Evolutionary conservation across 148 eudicot genomes (phyloP).

Genomic region (Rhododendron ferrugineum): DNA sequence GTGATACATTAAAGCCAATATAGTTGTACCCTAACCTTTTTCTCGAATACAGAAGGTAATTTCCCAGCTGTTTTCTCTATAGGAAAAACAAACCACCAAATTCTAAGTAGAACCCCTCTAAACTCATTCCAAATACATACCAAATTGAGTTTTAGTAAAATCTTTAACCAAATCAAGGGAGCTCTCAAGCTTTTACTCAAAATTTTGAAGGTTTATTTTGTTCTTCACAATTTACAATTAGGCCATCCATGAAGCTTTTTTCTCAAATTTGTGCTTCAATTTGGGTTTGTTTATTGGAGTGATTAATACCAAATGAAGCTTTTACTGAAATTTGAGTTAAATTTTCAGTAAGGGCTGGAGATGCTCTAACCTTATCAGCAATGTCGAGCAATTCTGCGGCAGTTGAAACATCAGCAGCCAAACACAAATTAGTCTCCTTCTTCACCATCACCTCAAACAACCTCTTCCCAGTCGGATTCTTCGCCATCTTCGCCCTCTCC

Average conservation of each 20-base stretch:
- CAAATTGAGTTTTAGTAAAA: not conserved
- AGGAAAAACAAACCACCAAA: not conserved
- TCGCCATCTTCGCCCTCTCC: slow-evolving; percentile 64
- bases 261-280: not conserved
- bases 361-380: slow-evolving; percentile 64
- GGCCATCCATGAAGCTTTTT: not conserved
- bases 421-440: slow-evolving; percentile 78
- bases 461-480: slow-evolving; percentile 69
- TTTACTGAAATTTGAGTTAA: not conserved
- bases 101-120: not conserved
- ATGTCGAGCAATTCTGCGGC: slow-evolving; percentile 80
- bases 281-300: not conserved
- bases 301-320: not conserved
- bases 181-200: not conserved
- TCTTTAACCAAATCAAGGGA: not conserved
- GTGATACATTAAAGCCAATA: not conserved
- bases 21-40: not conserved
- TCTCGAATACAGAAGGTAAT: not conserved
- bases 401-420: slow-evolving; percentile 90
- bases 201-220: not conserved
- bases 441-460: slow-evolving; percentile 78
- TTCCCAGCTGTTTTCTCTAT: not conserved
- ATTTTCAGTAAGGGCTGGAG: not conserved
- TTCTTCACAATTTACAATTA: no score
- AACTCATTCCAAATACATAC: not conserved